Evolutionary conservation across 2,329 filamentous ascomycete genomes (phyloP), one percentile per base, ranked within the genome.

Genomic region (Davidsoniella neocaledoniae): DNA sequence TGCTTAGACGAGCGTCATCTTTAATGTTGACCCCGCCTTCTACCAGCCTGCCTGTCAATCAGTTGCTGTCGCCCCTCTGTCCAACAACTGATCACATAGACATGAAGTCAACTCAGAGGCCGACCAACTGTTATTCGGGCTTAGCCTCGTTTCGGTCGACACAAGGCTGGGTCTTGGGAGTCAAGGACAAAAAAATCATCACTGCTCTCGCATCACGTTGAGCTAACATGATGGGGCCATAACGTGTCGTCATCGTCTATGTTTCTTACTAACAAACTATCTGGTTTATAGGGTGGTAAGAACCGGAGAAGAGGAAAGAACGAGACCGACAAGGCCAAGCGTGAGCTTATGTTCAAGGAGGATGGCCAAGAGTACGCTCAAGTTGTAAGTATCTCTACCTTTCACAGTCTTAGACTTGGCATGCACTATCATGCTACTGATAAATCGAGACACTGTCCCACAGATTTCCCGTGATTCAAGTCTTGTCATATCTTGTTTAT

Each of bases 251-350:
- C 26, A 12, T 23, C 14, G 14, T 48, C 10, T 26, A 33, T 37
- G 12, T 14, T 8, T 6, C 14, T 17, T 42, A 42, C 40, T 42
- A 42, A 42, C 40, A 23, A 12, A 9, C 9, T 16, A 19, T 23
- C 2, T 23, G 26, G 10, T 19, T 49, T 60, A 76, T 61, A 91
- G 86, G 90, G 90, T 68, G 90, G 90, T 73, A 96, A 96, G 78
- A 96, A 96, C 73, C 76, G 90, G 70, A 83, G 90, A 79, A 80
- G 91, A 72, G 90, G 90, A 71, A 96, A 95, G 83, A 94, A 94
- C 77, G 86, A 94, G 73, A 93, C 91, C 71, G 91, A 96, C 74
- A 94, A 95, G 65, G 88, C 95, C 73, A 95, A 95, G 77, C 88
- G 90, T 68, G 90, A 96, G 69, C 77, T 96, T 62, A 90, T 86